Evolutionary conservation across 495 filamentous ascomycete genomes (phyloP).

Genomic region (Podospora tetraspora): DNA sequence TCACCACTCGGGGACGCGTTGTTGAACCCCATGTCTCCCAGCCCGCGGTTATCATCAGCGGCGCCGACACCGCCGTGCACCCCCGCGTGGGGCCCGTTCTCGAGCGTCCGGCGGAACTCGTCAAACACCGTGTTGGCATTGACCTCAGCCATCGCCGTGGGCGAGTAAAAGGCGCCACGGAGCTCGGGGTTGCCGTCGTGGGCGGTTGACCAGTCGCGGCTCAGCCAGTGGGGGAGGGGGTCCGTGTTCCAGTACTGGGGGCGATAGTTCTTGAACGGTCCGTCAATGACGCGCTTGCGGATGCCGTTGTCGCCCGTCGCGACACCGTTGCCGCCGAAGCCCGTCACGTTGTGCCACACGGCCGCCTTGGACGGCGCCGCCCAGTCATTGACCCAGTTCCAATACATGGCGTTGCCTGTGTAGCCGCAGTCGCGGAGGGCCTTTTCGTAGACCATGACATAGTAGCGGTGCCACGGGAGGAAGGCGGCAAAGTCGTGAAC

Average conservation of each 20-base stretch:
- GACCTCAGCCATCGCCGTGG: background rate
- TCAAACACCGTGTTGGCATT: constrained; percentile 1
- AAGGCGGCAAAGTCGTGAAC: constrained; percentile 1
- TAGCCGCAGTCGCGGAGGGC: constrained; percentile 1
- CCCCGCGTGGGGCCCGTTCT: constrained; percentile 4
- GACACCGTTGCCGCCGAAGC: constrained; percentile 8
- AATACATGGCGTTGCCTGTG: constrained; percentile 8
- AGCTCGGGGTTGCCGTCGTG: background rate
- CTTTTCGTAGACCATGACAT: constrained; percentile 1
- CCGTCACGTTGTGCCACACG: constrained; percentile 3
- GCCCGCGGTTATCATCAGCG: background rate
- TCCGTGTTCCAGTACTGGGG: background rate
- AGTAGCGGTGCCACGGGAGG: constrained; percentile 9
- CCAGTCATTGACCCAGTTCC: constrained; percentile 8
- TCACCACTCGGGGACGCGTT: constrained; percentile 6
- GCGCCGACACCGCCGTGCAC: constrained; percentile 6
- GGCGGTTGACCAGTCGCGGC: background rate
- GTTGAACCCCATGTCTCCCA: constrained; percentile 1
- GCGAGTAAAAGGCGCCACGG: background rate
- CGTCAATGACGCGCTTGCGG: constrained; percentile 3
- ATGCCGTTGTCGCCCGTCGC: background rate
- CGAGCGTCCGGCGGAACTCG: background rate
- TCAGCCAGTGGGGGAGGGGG: constrained; percentile 2
- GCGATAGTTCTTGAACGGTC: constrained; percentile 3
- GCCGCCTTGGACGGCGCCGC: background rate